These are phyloP conservation scores for Pogostemon cablin DNA, from an alignment of 257 asterid genomes.

Conservation along the genomic window DNA sequence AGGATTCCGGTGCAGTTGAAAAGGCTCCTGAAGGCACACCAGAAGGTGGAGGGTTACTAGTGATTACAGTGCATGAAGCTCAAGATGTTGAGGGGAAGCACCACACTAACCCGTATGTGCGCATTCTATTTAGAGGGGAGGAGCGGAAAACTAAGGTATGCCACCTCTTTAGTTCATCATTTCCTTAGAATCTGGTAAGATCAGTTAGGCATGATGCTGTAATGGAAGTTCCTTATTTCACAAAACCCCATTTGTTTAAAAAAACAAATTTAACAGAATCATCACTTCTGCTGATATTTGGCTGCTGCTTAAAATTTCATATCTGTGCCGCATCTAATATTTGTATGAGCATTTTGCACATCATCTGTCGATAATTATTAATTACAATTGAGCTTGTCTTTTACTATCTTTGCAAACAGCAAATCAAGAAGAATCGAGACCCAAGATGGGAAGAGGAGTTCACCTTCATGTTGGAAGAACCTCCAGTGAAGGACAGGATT, in stretches of 20 bases:
- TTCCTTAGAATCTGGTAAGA: not conserved
- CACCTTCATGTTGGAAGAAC: slow-evolving; percentile 74
- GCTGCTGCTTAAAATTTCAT: slow-evolving; percentile 1
- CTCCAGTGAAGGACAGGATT: slow-evolving; percentile 77
- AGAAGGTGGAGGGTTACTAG: slow-evolving; percentile 83
- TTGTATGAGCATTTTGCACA: not conserved
- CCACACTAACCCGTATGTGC: slow-evolving; percentile 92
- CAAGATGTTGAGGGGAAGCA: slow-evolving; percentile 97
- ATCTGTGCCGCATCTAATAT: not conserved
- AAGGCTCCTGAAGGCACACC: slow-evolving; percentile 93
- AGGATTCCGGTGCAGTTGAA: slow-evolving; percentile 50
- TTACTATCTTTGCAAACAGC: slow-evolving; percentile 46
- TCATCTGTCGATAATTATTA: not conserved
- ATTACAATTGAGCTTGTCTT: slow-evolving; percentile 26
- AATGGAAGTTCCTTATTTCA: not conserved
- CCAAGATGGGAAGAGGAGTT: slow-evolving; percentile 98
- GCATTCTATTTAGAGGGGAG: slow-evolving; percentile 78
- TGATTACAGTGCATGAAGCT: slow-evolving; percentile 85
- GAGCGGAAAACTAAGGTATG: slow-evolving; percentile 92
- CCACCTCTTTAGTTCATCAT: slow-evolving; percentile 9
- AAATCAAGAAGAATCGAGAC: slow-evolving; percentile 90
- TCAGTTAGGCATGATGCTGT: not conserved
- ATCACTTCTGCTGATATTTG: not conserved
- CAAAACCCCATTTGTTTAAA: not conserved
- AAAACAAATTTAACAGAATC: not conserved